A percentile compares a stretch with the other conserved stretches of the same genome.
Evolutionary conservation across 2,329 filamentous ascomycete genomes (phyloP).

Genomic region (Fusarium mundagurra): DNA sequence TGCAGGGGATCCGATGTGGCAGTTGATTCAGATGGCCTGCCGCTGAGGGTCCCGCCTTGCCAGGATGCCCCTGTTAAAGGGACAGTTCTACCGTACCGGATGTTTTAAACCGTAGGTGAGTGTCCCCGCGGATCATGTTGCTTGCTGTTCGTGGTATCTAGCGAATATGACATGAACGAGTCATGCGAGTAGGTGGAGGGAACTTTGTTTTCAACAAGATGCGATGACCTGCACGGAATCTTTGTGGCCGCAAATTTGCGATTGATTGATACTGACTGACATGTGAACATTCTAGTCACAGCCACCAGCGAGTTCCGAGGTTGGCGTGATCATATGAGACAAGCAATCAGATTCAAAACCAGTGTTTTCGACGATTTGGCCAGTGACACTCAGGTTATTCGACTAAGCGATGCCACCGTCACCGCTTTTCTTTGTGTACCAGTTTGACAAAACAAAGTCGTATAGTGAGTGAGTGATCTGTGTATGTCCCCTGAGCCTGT

Average conservation of each 20-base stretch:
- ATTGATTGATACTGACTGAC: neutral
- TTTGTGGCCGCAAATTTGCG: conserved; percentile 13
- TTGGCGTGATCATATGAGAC: neutral
- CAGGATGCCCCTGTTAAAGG: conserved; percentile 34
- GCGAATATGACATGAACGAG: conserved; percentile 10
- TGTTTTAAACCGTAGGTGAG: conserved; percentile 35
- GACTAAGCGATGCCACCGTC: conserved; percentile 5
- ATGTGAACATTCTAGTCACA: conserved; percentile 1
- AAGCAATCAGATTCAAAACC: neutral
- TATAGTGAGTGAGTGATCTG: conserved; percentile 10
- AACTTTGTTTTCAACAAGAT: conserved; percentile 5
- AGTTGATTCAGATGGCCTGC: conserved; percentile 38
- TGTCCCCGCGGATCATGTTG: conserved; percentile 17
- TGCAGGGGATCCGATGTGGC: conserved; percentile 40
- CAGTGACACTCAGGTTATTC: neutral
- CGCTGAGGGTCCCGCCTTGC: conserved; percentile 30
- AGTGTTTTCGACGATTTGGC: neutral
- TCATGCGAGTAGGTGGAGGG: conserved; percentile 13
- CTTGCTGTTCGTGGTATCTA: conserved; percentile 12
- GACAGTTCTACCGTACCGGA: conserved; percentile 27
- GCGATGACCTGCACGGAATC: conserved; percentile 18
- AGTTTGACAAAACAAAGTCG: conserved; percentile 28
- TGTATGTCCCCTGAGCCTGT: neutral
- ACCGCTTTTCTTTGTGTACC: conserved; percentile 38
- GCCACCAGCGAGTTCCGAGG: neutral